Evolutionary conservation across 495 filamentous ascomycete species (phyloP), one percentile per base, ranked within the genome.

Genomic region (Filosporella fistucella): DNA sequence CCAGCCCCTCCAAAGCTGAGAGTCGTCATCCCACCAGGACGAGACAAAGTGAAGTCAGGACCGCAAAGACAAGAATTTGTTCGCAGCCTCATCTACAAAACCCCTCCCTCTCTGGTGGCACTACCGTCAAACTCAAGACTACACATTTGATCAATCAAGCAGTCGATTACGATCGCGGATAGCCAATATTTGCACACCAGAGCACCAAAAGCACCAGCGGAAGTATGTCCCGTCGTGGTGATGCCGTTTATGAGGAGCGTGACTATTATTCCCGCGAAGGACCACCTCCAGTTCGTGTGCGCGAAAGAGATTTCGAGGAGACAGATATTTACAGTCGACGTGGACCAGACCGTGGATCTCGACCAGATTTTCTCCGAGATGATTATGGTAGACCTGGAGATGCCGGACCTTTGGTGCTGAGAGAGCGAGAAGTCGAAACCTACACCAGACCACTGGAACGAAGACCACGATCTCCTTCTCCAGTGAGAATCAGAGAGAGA

Each of bases 301-400:
- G 53, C 22, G 57, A 59, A 35, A 12, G 49, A 42, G 55, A 54
- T 13, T 52, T 59, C 40, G 56, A 61, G 25, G 37, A 49, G 20
- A 49, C 54, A 22, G 48, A 45, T 36, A 72, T 67, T 28, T 7
- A 20, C 57, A 57, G 60, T 45, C 52, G 63, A 30, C 61, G 65
- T 39, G 68, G 70, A 35, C 58, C 60, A 20, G 66, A 60, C 21
- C 55, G 59, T 12, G 62, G 61, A 18, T 65, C 63, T 12, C 58
- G 65, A n/a, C 75, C 73, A 25, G 75, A 77, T 10, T 80, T 80
- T 54, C 56, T 80, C 12, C 66, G 69, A 41, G 74, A 78, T 10
- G 77, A 78, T 49, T 77, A 76, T 49, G 68, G 67, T 25, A 57
- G 59, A 46, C 5, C 11, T 20, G 32, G n/a, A 17, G 57, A 58